Conservation (phyloP, 176 grass and related monocot genomes). For the Eleusine indica region DNA sequence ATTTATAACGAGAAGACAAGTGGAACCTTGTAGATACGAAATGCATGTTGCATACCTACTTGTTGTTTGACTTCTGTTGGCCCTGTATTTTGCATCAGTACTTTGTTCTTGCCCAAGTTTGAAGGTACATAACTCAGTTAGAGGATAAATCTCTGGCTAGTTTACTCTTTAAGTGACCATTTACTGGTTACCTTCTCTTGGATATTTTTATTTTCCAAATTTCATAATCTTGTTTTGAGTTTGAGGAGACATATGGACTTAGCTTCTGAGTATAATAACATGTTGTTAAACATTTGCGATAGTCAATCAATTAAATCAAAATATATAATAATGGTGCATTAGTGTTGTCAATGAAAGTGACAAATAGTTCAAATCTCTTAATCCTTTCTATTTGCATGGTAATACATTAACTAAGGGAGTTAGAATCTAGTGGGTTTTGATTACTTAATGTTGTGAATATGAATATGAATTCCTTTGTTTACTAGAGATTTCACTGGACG, state of each 20-base stretch:
- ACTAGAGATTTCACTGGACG: not conserved
- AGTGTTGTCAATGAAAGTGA: conserved; percentile 45
- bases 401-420: conserved; percentile 19
- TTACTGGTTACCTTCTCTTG: not conserved
- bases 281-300: conserved; percentile 28
- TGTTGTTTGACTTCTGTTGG: conserved; percentile 23
- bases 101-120: conserved; percentile 10
- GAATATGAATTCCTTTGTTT: conserved; percentile 9
- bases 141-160: not conserved
- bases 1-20: conserved; percentile 9
- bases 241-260: not conserved
- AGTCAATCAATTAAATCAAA: conserved; percentile 19
- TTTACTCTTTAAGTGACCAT: not conserved
- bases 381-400: not conserved
- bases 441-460: not conserved
- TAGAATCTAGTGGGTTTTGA: conserved; percentile 26
- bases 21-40: not conserved
- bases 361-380: not conserved
- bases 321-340: conserved; percentile 23
- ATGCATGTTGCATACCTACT: conserved; percentile 10
- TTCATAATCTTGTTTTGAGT: not conserved
- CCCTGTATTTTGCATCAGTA: conserved; percentile 1
- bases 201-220: not conserved
- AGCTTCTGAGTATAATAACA: conserved; percentile 26
- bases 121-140: conserved; percentile 18